phyloP scores from a whole-genome alignment of 176 grass and related monocot genomes.

The Panicum miliaceum region DNA sequence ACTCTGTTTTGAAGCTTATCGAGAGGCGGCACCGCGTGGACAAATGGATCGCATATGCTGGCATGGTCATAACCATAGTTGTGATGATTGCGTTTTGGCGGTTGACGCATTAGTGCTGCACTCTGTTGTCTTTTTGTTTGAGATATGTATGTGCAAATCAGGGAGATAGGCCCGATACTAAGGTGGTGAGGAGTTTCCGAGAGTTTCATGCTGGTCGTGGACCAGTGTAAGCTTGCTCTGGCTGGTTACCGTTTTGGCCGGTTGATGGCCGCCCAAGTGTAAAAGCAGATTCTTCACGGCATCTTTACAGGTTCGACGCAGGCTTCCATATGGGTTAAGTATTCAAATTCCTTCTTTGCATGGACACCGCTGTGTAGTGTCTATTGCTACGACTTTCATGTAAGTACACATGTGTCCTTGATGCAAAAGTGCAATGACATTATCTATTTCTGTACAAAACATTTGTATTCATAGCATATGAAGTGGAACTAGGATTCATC shows the following conservation, averaged over 20 bases:
- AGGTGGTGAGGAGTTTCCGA: not conserved
- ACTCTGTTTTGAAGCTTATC: constrained; percentile 87
- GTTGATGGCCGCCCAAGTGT: not conserved
- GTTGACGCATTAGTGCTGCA: constrained; percentile 65
- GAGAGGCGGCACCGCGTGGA: constrained; percentile 83
- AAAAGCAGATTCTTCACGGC: not conserved
- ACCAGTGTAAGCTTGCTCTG: constrained; percentile 11
- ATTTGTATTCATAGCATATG: too few relatives aligned
- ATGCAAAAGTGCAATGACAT: not conserved
- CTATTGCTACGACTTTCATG: constrained; percentile 10
- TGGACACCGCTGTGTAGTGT: not conserved
- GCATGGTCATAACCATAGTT: constrained; percentile 70
- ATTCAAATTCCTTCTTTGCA: constrained; percentile 4
- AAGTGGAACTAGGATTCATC: not conserved
- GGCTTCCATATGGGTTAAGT: not conserved
- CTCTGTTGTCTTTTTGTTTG: not conserved
- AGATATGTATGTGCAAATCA: constrained; percentile 16
- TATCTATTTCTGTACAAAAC: constrained; percentile 25
- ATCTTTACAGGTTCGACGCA: not conserved
- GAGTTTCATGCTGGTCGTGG: not conserved
- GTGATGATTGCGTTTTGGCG: constrained; percentile 78
- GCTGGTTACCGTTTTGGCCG: not conserved
- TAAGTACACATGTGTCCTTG: not conserved
- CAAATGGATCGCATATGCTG: constrained; percentile 90
- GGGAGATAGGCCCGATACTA: not conserved